Evolutionary conservation across 345 rosid genomes (phyloP).

Genomic region (Hibiscus tridactylites): DNA sequence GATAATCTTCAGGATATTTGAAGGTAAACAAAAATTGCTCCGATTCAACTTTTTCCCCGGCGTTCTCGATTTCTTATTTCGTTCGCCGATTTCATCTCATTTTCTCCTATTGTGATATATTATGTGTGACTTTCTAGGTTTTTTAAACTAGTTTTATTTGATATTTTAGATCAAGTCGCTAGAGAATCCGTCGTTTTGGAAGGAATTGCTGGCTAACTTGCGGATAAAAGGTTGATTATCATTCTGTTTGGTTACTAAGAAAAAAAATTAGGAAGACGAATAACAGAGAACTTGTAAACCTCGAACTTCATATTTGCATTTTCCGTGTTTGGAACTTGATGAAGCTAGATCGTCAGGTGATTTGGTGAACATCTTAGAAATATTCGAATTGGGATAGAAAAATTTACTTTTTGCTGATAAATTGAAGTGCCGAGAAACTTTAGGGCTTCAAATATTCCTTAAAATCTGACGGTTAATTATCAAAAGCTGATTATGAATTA

Average conservation of each 20-base stretch:
- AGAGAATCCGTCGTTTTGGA: not conserved
- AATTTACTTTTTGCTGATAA: no score
- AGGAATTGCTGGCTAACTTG: not conserved
- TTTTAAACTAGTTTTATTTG: not conserved
- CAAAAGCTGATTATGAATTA: not conserved
- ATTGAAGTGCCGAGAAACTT: not conserved
- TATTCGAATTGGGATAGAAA: not conserved
- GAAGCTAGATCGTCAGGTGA: not conserved
- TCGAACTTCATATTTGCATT: not conserved
- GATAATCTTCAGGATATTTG: not conserved
- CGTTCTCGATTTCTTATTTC: not conserved
- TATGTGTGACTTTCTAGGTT: not conserved
- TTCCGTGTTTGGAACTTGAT: not conserved
- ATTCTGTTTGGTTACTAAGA: conserved; percentile 1
- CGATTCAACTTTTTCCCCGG: not conserved
- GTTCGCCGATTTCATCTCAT: not conserved
- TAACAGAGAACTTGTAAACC: not conserved
- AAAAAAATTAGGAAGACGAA: not conserved
- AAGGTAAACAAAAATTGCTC: not conserved
- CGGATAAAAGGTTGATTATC: not conserved
- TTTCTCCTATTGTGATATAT: not conserved
- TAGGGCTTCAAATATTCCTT: not conserved
- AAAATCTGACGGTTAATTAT: not conserved
- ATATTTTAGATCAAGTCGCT: not conserved
- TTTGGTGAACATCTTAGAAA: not conserved